Percentiles rank a stretch among this genome's conserved stretches.
phyloP scores from a whole-genome alignment of 306 rosid species.

The Quercus bicolor region DNA sequence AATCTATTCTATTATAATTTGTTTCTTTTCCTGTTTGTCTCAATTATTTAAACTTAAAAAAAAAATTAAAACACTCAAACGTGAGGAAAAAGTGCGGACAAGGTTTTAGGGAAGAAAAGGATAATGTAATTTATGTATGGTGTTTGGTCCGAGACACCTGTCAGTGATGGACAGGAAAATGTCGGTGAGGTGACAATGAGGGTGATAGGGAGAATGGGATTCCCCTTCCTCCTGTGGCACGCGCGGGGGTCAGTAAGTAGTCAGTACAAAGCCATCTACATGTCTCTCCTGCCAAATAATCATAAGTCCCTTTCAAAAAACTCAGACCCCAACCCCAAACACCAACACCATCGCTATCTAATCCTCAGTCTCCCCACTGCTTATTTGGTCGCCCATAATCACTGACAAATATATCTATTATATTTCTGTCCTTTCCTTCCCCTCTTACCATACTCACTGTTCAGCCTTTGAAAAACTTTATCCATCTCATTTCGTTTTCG shows the following conservation, averaged over 20 bases:
- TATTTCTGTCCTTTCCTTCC: slow-evolving; percentile 1
- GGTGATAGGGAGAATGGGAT: not conserved
- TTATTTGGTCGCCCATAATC: slow-evolving; percentile 39
- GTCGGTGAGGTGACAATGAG: slow-evolving; percentile 27
- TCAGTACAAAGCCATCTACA: not conserved
- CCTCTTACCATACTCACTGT: not conserved
- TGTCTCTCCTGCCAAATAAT: slow-evolving; percentile 27
- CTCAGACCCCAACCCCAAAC: not conserved
- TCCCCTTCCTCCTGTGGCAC: slow-evolving; percentile 10
- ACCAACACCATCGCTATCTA: slow-evolving; percentile 19
- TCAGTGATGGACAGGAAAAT: slow-evolving; percentile 37
- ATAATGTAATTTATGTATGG: not conserved
- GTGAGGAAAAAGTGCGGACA: too few relatives aligned
- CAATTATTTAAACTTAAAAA: too few relatives aligned
- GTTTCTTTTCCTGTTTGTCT: too few relatives aligned
- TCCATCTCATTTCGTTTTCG: slow-evolving; percentile 27
- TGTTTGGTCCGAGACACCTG: slow-evolving; percentile 19
- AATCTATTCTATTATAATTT: too few relatives aligned
- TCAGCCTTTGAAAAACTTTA: not conserved
- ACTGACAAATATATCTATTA: slow-evolving; percentile 26
- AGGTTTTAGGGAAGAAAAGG: too few relatives aligned
- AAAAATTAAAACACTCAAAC: too few relatives aligned
- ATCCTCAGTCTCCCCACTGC: slow-evolving; percentile 12
- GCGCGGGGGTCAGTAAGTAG: slow-evolving; percentile 24
- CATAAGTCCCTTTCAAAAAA: slow-evolving; percentile 39